phyloP scores from a whole-genome alignment of 371 early-diverging fungal genomes.

The Saksenaea oblongispora region DNA sequence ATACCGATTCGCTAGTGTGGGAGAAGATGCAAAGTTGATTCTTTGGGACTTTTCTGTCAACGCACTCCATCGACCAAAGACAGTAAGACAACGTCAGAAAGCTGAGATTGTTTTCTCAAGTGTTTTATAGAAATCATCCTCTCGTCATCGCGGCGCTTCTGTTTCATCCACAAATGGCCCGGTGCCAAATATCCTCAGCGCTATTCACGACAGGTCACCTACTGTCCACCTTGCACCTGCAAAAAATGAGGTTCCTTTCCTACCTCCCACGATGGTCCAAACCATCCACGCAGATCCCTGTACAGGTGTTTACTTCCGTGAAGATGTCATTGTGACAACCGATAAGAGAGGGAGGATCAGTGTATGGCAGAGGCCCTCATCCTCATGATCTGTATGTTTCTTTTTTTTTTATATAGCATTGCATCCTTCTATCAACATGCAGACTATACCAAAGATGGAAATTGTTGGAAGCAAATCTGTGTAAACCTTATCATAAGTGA shows the following conservation, averaged over 20 bases:
- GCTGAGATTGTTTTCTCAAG: not conserved
- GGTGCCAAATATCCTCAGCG: slow-evolving; percentile 22
- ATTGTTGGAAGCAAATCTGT: no score
- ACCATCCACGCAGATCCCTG: slow-evolving; percentile 77
- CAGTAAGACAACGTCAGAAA: slow-evolving; percentile 38
- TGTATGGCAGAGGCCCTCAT: slow-evolving; percentile 76
- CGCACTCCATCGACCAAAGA: slow-evolving; percentile 75
- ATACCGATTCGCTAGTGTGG: slow-evolving; percentile 90
- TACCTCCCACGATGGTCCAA: slow-evolving; percentile 81
- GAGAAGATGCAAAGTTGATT: slow-evolving; percentile 87
- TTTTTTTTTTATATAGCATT: no score
- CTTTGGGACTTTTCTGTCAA: slow-evolving; percentile 93
- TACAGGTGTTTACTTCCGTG: slow-evolving; percentile 75
- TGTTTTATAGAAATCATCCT: slow-evolving; percentile 19
- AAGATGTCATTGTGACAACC: slow-evolving; percentile 81
- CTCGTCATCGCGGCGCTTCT: slow-evolving; percentile 40
- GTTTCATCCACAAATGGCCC: slow-evolving; percentile 40
- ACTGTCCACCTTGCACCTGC: slow-evolving; percentile 65
- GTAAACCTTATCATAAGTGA: no score
- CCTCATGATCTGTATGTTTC: not conserved
- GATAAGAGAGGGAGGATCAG: slow-evolving; percentile 81
- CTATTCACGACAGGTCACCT: slow-evolving; percentile 22
- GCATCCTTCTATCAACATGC: no score
- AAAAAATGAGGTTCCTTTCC: slow-evolving; percentile 70
- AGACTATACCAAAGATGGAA: no score